These are phyloP conservation scores for Botryotinia narcissicola DNA, from an alignment of 2,329 filamentous ascomycete species.

Conservation along the genomic window DNA sequence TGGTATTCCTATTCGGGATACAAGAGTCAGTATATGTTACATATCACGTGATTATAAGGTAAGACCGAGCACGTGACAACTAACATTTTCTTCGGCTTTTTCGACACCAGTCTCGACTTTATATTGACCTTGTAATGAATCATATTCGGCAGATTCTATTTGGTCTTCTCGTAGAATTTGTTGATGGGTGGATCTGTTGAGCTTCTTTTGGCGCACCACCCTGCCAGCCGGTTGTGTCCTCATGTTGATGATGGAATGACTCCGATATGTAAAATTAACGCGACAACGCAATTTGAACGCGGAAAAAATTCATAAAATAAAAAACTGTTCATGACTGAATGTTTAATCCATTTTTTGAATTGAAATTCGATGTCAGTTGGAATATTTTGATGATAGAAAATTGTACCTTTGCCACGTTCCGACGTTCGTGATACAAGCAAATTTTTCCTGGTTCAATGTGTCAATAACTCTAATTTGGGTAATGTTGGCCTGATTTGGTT, in stretches of 20 bases:
- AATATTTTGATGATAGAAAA: conserved; percentile 33
- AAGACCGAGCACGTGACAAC: conserved; percentile 44
- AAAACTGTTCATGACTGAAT: conserved; percentile 33
- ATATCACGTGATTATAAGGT: conserved; percentile 29
- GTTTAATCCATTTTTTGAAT: conserved; percentile 26
- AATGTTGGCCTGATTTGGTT: conserved; percentile 4
- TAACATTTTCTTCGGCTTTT: conserved; percentile 93
- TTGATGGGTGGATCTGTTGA: conserved; percentile 33
- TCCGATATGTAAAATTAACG: conserved; percentile 20
- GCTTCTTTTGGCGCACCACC: conserved; percentile 59
- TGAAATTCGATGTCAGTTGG: conserved; percentile 28
- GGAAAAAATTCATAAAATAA: conserved; percentile 31
- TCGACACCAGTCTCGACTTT: conserved; percentile 95
- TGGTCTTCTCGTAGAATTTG: conserved; percentile 79
- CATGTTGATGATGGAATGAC: conserved; percentile 27
- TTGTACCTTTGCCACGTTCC: conserved; percentile 17
- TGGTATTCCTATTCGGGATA: conserved; percentile 37
- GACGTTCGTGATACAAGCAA: conserved; percentile 21
- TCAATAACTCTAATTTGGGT: conserved; percentile 20
- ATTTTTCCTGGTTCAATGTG: conserved; percentile 21
- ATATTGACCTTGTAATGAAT: conserved; percentile 68
- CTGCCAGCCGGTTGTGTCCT: conserved; percentile 36
- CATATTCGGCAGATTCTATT: conserved; percentile 81
- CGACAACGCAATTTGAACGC: conserved; percentile 27
- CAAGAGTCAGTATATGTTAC: background rate